These are phyloP conservation scores for Pythium aquatile DNA, from an alignment of 352 stramenopile species.

Conservation along the genomic window DNA sequence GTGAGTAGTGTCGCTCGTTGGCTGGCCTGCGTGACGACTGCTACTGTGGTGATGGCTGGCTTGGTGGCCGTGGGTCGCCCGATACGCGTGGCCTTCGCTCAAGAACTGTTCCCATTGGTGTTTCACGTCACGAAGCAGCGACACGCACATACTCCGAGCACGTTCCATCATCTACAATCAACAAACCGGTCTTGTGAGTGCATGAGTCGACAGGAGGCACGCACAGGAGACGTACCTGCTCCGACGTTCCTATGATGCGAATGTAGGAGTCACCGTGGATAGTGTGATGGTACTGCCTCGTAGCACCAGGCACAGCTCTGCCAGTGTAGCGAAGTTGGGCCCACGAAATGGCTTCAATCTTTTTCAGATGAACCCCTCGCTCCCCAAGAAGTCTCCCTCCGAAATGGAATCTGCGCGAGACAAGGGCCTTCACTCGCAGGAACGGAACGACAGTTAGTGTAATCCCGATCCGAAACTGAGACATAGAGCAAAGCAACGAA, in stretches of 20 bases:
- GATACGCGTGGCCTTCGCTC: slow-evolving; percentile 11
- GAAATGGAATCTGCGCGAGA: slow-evolving; percentile 66
- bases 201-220: slow-evolving; percentile 9
- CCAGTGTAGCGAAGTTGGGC: slow-evolving; percentile 58
- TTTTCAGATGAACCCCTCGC: slow-evolving; percentile 64
- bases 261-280: slow-evolving; percentile 42
- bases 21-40: slow-evolving; percentile 4
- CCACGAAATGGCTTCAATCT: slow-evolving; percentile 48
- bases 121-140: slow-evolving; percentile 51
- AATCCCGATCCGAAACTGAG: not conserved
- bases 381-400: slow-evolving; percentile 57
- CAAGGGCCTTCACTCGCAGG: slow-evolving; percentile 35
- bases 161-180: slow-evolving; percentile 44
- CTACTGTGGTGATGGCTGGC: not conserved
- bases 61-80: not conserved
- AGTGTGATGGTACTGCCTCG: slow-evolving; percentile 17
- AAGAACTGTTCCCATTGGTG: slow-evolving; percentile 51
- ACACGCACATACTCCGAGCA: slow-evolving; percentile 32
- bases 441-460: not conserved
- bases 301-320: slow-evolving; percentile 32
- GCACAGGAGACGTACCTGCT: slow-evolving; percentile 35
- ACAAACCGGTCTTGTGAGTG: not conserved
- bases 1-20: slow-evolving; percentile 16
- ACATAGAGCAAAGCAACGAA: slow-evolving; percentile 8
- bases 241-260: slow-evolving; percentile 50